phyloP scores from a whole-genome alignment of 495 filamentous ascomycete genomes.

The Lasiosphaeria miniovina region DNA sequence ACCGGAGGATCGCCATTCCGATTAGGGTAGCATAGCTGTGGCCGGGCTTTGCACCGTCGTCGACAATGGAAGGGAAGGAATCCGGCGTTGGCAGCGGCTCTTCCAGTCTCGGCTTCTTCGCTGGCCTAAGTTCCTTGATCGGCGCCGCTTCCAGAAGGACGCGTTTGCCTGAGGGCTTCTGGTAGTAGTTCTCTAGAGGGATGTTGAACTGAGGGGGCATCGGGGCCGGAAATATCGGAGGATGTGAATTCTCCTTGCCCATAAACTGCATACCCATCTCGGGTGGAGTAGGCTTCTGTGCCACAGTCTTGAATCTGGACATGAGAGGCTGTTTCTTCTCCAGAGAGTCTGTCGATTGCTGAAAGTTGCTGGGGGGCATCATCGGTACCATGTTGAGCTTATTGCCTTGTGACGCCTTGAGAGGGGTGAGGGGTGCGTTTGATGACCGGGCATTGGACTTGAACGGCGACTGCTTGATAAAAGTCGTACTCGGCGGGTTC shows the following conservation, averaged over 20 bases:
- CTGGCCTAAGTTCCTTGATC: conserved; percentile 61
- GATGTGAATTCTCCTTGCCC: conserved; percentile 67
- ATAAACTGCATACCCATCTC: conserved; percentile 43
- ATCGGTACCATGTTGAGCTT: conserved; percentile 63
- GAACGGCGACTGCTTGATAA: conserved; percentile 58
- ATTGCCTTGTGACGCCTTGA: conserved; percentile 43
- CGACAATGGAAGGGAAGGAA: conserved; percentile 74
- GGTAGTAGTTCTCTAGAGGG: conserved; percentile 51
- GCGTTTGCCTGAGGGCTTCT: conserved; percentile 62
- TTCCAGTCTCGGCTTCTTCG: conserved; percentile 61
- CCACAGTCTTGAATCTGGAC: conserved; percentile 57
- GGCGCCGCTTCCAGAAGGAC: conserved; percentile 70
- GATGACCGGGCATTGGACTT: conserved; percentile 42
- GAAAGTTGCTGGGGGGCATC: conserved; percentile 62
- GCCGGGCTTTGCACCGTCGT: conserved; percentile 84
- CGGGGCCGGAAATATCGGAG: conserved; percentile 48
- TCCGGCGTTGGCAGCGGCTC: conserved; percentile 63
- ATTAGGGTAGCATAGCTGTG: conserved; percentile 96
- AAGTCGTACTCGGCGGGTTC: conserved; percentile 50
- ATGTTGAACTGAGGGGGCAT: conserved; percentile 44
- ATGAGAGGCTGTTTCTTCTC: conserved; percentile 68
- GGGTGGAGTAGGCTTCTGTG: conserved; percentile 61
- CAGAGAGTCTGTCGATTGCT: conserved; percentile 78
- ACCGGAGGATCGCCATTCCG: conserved; percentile 92
- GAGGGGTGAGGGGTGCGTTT: conserved; percentile 42